These are phyloP conservation scores for Pseudogymnoascus pannorum DNA, from an alignment of 2,329 filamentous ascomycete species.

Conservation along the genomic window DNA sequence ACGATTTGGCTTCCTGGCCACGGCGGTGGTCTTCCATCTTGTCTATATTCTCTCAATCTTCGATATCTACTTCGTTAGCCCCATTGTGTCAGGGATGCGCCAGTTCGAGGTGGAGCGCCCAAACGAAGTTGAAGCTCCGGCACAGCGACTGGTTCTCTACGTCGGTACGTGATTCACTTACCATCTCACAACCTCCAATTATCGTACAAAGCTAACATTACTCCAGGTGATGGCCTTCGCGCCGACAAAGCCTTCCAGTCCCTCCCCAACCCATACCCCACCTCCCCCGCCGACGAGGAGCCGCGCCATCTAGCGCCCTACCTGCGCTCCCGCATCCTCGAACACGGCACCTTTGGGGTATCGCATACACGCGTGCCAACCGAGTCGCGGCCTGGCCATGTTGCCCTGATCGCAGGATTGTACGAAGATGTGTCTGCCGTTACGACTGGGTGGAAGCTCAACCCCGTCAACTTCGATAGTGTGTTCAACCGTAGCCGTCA, in stretches of 20 bases:
- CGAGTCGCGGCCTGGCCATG: slow-evolving; percentile 91
- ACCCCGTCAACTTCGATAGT: slow-evolving; percentile 96
- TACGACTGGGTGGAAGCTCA: slow-evolving; percentile 96
- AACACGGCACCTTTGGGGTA: slow-evolving; percentile 91
- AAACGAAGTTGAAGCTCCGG: slow-evolving; percentile 58
- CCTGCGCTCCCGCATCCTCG: slow-evolving; percentile 78
- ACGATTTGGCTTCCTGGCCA: slow-evolving; percentile 76
- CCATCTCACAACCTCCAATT: slow-evolving; percentile 5
- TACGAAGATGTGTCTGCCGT: slow-evolving; percentile 98
- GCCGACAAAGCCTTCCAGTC: slow-evolving; percentile 97
- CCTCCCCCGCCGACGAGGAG: slow-evolving; percentile 55
- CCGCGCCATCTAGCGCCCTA: slow-evolving; percentile 84
- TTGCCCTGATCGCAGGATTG: slow-evolving; percentile 89
- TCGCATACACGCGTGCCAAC: slow-evolving; percentile 96
- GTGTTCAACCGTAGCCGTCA: slow-evolving; percentile 95
- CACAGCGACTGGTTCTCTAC: slow-evolving; percentile 84
- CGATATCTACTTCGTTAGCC: slow-evolving; percentile 97
- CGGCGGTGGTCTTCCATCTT: slow-evolving; percentile 87
- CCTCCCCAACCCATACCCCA: slow-evolving; percentile 76
- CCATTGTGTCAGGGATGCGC: slow-evolving; percentile 92
- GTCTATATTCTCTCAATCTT: slow-evolving; percentile 95
- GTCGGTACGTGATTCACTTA: slow-evolving; percentile 57
- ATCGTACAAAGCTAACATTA: slow-evolving; percentile 9
- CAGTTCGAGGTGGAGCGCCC: slow-evolving; percentile 64
- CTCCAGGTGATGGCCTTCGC: slow-evolving; percentile 75